Percentiles rank a stretch among this genome's conserved stretches.
Conservation (phyloP, 805 yeast species). For the Zygosaccharomyces bailii region DNA sequence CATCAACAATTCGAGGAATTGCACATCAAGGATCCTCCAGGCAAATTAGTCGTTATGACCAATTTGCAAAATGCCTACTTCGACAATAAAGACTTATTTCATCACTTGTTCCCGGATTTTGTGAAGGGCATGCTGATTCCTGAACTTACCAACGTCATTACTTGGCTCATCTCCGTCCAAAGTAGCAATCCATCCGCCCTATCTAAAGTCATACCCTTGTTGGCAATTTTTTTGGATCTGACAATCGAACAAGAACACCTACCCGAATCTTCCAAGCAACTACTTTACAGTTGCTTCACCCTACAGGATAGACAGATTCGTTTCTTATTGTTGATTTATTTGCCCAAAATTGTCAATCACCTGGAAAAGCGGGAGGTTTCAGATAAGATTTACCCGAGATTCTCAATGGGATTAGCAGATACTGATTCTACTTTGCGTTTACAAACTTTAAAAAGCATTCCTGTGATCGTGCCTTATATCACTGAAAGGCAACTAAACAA, state of each 20-base stretch:
- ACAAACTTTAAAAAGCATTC: constrained; percentile 61
- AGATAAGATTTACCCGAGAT: constrained; percentile 60
- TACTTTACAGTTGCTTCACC: constrained; percentile 58
- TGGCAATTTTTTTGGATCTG: constrained; percentile 33
- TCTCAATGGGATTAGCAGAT: constrained; percentile 82
- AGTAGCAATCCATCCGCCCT: constrained; percentile 31
- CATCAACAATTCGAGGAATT: constrained; percentile 54
- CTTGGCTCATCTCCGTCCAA: constrained; percentile 21
- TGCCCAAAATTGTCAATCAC: constrained; percentile 51
- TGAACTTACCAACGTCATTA: constrained; percentile 42
- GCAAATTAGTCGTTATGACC: constrained; percentile 43
- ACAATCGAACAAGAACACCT: constrained; percentile 41
- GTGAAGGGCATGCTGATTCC: constrained; percentile 67
- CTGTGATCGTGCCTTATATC: constrained; percentile 56
- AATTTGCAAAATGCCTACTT: constrained; percentile 34
- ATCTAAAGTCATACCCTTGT: constrained; percentile 32
- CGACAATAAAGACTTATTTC: constrained; percentile 37
- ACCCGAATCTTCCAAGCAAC: constrained; percentile 43
- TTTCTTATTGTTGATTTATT: constrained; percentile 59
- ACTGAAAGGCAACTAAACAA: constrained; percentile 81
- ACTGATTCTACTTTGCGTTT: constrained; percentile 77
- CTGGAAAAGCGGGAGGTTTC: constrained; percentile 62
- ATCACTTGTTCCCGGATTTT: constrained; percentile 47
- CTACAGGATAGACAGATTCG: constrained; percentile 76
- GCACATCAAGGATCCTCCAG: constrained; percentile 49